These are phyloP conservation scores for Heimioporus sp. DNA, from an alignment of 768 basidiomycete species.

Conservation along the genomic window DNA sequence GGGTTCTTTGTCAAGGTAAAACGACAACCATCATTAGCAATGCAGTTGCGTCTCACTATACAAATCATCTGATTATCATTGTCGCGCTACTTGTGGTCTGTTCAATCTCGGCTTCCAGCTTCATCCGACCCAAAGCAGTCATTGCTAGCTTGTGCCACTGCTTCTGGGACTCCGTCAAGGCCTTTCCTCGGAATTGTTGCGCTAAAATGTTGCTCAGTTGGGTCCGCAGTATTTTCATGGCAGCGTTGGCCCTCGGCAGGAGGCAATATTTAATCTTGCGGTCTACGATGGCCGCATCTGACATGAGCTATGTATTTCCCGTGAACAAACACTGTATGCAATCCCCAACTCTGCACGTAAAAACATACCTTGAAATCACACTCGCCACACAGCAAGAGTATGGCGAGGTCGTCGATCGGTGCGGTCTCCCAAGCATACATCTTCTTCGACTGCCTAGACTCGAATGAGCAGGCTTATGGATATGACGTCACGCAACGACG, in stretches of 20 bases:
- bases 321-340: conserved; percentile 4
- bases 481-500: conserved; percentile 14
- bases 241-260: conserved; percentile 68
- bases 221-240: conserved; percentile 75
- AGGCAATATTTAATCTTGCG: conserved; percentile 78
- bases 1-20: too few relatives aligned
- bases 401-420: conserved; percentile 78
- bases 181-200: conserved; percentile 64
- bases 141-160: conserved; percentile 75
- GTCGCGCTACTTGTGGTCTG: conserved; percentile 2
- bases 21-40: too few relatives aligned
- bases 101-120: conserved; percentile 32
- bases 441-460: conserved; percentile 84
- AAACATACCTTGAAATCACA: conserved; percentile 75
- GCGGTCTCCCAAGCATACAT: conserved; percentile 93
- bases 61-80: conserved; percentile 18
- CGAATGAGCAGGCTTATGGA: conserved; percentile 4
- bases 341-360: neutral
- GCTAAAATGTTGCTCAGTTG: conserved; percentile 59
- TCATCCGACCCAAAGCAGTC: conserved; percentile 54
- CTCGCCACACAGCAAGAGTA: conserved; percentile 87
- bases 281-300: conserved; percentile 74
- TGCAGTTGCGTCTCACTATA: too few relatives aligned
- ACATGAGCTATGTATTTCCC: conserved; percentile 51
- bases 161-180: conserved; percentile 55